Base-by-base conservation (phyloP, 2,329 filamentous ascomycete genomes). In the Drechslerella stenobrocha region DNA sequence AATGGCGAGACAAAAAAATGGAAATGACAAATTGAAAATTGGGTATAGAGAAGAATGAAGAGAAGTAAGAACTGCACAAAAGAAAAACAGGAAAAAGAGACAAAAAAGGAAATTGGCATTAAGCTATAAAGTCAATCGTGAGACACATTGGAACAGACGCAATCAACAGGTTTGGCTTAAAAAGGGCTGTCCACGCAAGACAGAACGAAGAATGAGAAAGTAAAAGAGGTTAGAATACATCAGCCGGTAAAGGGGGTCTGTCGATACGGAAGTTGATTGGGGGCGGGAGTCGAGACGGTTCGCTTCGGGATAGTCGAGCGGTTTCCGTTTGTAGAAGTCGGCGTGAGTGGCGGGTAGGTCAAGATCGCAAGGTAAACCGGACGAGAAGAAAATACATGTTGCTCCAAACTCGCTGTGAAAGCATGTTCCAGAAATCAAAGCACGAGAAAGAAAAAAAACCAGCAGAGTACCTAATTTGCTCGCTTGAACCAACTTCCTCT, bases 401-500 rank as follows among this genome's bases (percentile, higher is more conserved):
- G 63, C 50, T 67, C 63, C 63, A 56, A 58, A 60, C 55, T 67
- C 63, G 63, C 55, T 60, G 28, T 26, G 44, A 56, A 48, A 34
- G 32, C 22, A 52, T 58, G 47, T 47, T 48, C 35, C 44, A 56
- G 52, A 34, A 55, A 35, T 20, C 35, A 53, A 61, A 22, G 13
- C 26, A 58, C 42, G 40, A 22, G 37, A 55, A 55, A 35, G 44
- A 45, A 26, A 51, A 42, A 40, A 32, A 60, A 44, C 63, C 45
- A 52, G 47, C 50, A 67, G 45, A 59, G 42, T 58, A 51, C 55
- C 50, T 51, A 56, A 18, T 53, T 60, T 66, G 59, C 59, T 67
- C 59, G 63, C 63, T 67, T 55, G 37, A 67, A 67, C 50, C 44
- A 60, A 67, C 63, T 37, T 55, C 63, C 63, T 67, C 63, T 67